A percentile compares a stretch with the other conserved stretches of the same genome.
These are phyloP conservation scores for Lichtheimia corymbifera DNA, from an alignment of 371 early-diverging fungal species.

Conservation along the genomic window DNA sequence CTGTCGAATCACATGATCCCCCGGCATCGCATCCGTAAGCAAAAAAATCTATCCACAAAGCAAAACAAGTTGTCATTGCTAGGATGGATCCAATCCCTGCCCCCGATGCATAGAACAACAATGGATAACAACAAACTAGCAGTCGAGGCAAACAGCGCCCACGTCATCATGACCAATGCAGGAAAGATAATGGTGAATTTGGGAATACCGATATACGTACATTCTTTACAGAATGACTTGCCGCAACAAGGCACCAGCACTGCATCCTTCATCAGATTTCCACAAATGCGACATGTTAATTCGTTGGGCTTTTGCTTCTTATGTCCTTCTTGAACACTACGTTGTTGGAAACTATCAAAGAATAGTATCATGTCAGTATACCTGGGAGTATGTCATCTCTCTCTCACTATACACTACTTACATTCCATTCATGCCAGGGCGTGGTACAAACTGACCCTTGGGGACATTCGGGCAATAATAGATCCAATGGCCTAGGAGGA, in stretches of 20 bases:
- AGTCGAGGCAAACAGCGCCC: conserved; percentile 8
- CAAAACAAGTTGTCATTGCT: not conserved
- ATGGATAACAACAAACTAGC: conserved; percentile 7
- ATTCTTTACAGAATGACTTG: conserved; percentile 86
- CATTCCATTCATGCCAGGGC: conserved; percentile 32
- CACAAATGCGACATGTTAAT: conserved; percentile 77
- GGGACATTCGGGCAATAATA: conserved; percentile 57
- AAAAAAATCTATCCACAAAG: too few species aligned
- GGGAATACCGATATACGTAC: conserved; percentile 44
- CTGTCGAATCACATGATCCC: too few species aligned
- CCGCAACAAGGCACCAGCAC: conserved; percentile 85
- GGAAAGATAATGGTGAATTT: conserved; percentile 3
- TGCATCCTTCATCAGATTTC: conserved; percentile 77
- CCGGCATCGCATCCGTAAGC: too few species aligned
- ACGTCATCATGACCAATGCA: not conserved
- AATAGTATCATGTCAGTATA: not conserved
- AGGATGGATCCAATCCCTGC: not conserved
- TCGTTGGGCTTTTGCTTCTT: conserved; percentile 46
- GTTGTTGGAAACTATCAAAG: not conserved
- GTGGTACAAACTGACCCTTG: conserved; percentile 46
- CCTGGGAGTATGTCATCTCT: not conserved
- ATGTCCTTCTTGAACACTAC: not conserved
- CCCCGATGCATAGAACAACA: not conserved
- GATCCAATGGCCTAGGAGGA: conserved; percentile 47
- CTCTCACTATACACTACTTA: conserved; percentile 9